These are phyloP conservation scores for Clarireedia sp. DNA, from an alignment of 2,329 filamentous ascomycete genomes.

Conservation along the genomic window DNA sequence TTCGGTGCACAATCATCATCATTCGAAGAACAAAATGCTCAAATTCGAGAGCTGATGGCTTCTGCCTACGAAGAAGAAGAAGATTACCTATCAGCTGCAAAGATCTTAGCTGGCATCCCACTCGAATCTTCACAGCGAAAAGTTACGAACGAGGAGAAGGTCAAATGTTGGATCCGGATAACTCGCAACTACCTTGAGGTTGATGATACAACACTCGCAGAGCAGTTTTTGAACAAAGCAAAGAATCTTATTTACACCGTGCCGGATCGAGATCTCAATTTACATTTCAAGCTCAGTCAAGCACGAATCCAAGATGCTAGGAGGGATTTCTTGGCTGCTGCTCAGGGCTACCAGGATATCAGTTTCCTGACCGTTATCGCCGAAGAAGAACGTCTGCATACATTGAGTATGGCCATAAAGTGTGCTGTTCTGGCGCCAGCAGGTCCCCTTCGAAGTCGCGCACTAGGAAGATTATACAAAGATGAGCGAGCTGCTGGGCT, in stretches of 20 bases:
- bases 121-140: constrained; percentile 78
- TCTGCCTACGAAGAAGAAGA: constrained; percentile 76
- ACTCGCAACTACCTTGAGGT: constrained; percentile 91
- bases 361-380: constrained; percentile 71
- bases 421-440: constrained; percentile 90
- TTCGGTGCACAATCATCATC: constrained; percentile 57
- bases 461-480: constrained; percentile 80
- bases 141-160: constrained; percentile 74
- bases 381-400: constrained; percentile 77
- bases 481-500: constrained; percentile 74
- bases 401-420: constrained; percentile 78
- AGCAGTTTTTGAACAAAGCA: constrained; percentile 85
- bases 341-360: constrained; percentile 80
- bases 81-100: constrained; percentile 72
- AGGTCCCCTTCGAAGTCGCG: constrained; percentile 72
- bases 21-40: constrained; percentile 77
- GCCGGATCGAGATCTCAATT: constrained; percentile 60
- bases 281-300: constrained; percentile 86
- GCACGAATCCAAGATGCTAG: constrained; percentile 90
- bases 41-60: constrained; percentile 72
- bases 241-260: constrained; percentile 85
- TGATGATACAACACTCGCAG: constrained; percentile 79
- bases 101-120: constrained; percentile 71
- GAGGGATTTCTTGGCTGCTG: constrained; percentile 80
- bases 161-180: constrained; percentile 84